Conservation (phyloP, 768 basidiomycete genomes). For the Krasilnikovozyma curviuscula region DNA sequence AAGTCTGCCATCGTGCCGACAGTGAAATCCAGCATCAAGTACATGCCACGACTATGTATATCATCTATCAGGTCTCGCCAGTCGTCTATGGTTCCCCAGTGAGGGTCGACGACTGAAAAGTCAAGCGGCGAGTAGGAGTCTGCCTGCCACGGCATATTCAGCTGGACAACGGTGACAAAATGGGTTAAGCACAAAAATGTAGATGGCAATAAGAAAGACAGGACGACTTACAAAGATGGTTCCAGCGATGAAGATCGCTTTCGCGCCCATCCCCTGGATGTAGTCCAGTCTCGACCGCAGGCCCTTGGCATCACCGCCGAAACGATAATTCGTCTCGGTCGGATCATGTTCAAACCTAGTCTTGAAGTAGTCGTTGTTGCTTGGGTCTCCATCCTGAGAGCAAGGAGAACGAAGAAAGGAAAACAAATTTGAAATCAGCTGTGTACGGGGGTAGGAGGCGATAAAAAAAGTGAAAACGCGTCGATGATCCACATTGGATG, state of each 20-base stretch:
- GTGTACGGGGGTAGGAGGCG: neutral
- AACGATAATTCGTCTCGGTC: constrained; percentile 72
- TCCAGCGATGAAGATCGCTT: constrained; percentile 72
- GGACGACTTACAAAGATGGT: constrained; percentile 57
- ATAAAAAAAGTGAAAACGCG: neutral
- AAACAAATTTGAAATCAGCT: neutral
- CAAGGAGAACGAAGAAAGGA: neutral
- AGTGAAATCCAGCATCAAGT: constrained; percentile 81
- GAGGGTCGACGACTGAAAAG: constrained; percentile 74
- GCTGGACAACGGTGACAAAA: neutral
- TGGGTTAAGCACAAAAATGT: neutral
- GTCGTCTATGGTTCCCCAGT: constrained; percentile 67
- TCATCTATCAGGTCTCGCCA: constrained; percentile 58
- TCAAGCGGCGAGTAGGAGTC: constrained; percentile 64
- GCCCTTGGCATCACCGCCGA: constrained; percentile 73
- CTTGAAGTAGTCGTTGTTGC: constrained; percentile 75
- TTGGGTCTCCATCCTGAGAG: constrained; percentile 53
- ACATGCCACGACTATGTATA: constrained; percentile 68
- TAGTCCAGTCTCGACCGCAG: constrained; percentile 60
- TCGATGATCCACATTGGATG: neutral
- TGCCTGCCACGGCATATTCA: constrained; percentile 12
- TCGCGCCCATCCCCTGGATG: constrained; percentile 69
- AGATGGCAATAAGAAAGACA: neutral
- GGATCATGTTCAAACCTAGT: constrained; percentile 65
- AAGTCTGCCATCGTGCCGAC: constrained; percentile 82